Conservation (phyloP, 192 early-diverging fungal species). For the Coemansia reversa region DNA sequence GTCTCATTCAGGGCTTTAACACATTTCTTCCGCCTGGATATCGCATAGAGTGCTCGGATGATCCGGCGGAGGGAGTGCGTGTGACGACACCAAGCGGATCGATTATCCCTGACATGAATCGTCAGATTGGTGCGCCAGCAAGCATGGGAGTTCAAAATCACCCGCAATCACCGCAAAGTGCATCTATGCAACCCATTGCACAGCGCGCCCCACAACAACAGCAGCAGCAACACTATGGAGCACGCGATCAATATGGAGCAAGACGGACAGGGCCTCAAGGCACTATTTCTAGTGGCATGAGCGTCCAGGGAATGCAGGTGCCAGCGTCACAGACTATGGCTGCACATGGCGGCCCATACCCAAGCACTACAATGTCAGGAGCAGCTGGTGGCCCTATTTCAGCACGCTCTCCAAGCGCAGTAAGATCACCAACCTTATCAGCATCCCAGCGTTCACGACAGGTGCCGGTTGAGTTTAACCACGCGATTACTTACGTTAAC, state of each 20-base stretch:
- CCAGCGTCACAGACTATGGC: slow-evolving; percentile 10
- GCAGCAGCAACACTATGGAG: slow-evolving; percentile 21
- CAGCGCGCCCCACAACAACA: slow-evolving; percentile 14
- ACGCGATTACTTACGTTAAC: slow-evolving; percentile 99
- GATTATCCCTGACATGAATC: slow-evolving; percentile 45
- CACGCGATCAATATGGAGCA: slow-evolving; percentile 26
- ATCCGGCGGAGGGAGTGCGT: slow-evolving; percentile 75
- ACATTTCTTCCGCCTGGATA: slow-evolving; percentile 99
- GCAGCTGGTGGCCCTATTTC: slow-evolving; percentile 12
- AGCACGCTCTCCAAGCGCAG: slow-evolving; percentile 28
- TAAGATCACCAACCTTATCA: slow-evolving; percentile 32
- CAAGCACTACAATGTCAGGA: neutral
- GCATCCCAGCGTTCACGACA: slow-evolving; percentile 52
- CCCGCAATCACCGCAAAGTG: slow-evolving; percentile 19
- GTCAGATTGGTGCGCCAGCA: slow-evolving; percentile 9
- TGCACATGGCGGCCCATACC: slow-evolving; percentile 3
- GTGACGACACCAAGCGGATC: slow-evolving; percentile 84
- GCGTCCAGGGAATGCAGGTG: slow-evolving; percentile 22
- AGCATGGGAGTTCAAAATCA: neutral
- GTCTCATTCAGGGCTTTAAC: slow-evolving; percentile 96
- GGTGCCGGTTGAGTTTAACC: slow-evolving; percentile 92
- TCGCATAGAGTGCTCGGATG: slow-evolving; percentile 85
- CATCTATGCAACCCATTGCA: slow-evolving; percentile 4
- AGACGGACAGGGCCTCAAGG: slow-evolving; percentile 21
- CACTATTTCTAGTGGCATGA: neutral